Base-by-base conservation (phyloP, 495 filamentous ascomycete genomes). In the Barbatosphaeria neglecta region DNA sequence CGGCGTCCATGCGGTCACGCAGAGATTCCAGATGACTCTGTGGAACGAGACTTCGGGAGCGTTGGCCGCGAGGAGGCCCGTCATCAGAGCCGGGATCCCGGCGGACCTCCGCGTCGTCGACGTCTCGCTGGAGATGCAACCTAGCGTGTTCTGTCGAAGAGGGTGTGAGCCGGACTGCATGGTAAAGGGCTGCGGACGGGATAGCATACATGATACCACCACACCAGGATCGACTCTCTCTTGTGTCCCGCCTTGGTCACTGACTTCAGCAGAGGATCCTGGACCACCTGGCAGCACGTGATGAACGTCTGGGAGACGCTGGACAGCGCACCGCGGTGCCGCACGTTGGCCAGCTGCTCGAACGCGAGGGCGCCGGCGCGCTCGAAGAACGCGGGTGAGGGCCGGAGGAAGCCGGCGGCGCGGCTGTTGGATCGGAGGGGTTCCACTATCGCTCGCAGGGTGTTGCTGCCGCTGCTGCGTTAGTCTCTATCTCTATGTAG, bases 271-370 rank as follows among this genome's bases (percentile, higher is more conserved):
- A 70, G 20, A 51, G 68, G 24, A 55, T 63, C 57, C 72, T 73
- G 48, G 44, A 62, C 54, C 56, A 81, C 52, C 63, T 72, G 64
- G 57, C 90, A 96, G 51, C 87, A 90, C 16, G 72, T 74, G 1
- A 81, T 72, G 55, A 95, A 97, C 0, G 88, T 93, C 44, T 85
- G 82, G 6, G 92, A 84, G 3, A 96, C 90, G 6, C 88, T 88
- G 0, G 89, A 90, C 57, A 97, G 97, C 16, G 92, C 92, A 43
- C 92, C 92, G 48, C 92, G 75, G 60, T 98, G 92, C 11, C 92
- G 78, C 41, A 97, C 74, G 37, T 79, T 82, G 0, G 86, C 78
- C 2, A 98, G 70, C 59, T 97, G 87, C 19, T 73, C 75, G 54
- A 96, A 92, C 37, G 82, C 80, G 0, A 89, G 63, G 17, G 73